Conservation (phyloP, 768 basidiomycete species). For the Tubosaeta sp. region DNA sequence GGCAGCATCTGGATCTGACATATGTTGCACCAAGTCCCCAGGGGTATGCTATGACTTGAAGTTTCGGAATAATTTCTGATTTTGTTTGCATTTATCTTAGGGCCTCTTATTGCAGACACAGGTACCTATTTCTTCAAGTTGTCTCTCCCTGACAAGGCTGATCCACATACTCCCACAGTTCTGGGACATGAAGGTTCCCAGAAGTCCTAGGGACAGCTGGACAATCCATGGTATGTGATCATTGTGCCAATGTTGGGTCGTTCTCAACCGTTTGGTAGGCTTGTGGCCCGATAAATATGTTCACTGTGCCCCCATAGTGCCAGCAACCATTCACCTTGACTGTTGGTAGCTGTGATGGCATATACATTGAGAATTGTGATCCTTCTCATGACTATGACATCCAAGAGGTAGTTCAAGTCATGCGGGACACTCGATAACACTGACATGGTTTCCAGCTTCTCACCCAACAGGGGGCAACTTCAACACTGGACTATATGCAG, state of each 20-base stretch:
- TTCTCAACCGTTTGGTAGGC: constrained; percentile 34
- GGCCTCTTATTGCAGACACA: constrained; percentile 58
- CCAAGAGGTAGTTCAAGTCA: constrained; percentile 27
- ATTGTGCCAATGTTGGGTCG: no score
- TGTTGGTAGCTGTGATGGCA: constrained; percentile 49
- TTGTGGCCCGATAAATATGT: constrained; percentile 64
- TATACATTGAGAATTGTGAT: constrained; percentile 35
- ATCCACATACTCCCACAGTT: constrained; percentile 22
- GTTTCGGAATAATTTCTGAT: neutral
- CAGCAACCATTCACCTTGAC: neutral
- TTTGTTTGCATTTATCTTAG: constrained; percentile 27
- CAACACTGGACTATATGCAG: constrained; percentile 59
- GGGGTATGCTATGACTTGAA: constrained; percentile 42
- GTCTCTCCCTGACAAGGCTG: neutral
- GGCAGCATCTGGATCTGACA: constrained; percentile 41
- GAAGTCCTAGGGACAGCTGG: constrained; percentile 66
- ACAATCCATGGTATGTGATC: constrained; percentile 61
- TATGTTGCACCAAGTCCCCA: constrained; percentile 65
- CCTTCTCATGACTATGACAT: constrained; percentile 44
- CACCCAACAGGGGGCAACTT: constrained; percentile 46
- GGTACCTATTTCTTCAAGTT: constrained; percentile 19
- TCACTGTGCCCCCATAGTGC: neutral
- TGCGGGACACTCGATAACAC: neutral
- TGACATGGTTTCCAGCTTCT: constrained; percentile 43
- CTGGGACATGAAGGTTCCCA: constrained; percentile 65